Conservation (phyloP, 2,329 filamentous ascomycete genomes). For the Emericellopsis atlantica region DNA sequence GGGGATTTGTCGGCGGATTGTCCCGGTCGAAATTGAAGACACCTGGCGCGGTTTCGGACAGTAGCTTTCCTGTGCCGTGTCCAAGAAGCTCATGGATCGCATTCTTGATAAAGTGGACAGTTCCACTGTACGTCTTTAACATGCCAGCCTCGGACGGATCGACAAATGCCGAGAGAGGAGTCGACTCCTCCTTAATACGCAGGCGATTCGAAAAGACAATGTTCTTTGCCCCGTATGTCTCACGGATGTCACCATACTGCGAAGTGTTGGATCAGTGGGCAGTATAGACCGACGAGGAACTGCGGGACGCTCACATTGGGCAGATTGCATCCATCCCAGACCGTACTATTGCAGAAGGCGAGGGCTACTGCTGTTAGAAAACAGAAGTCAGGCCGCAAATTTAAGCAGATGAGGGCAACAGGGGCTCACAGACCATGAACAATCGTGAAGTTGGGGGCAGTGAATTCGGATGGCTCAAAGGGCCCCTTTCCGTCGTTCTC, state of each 20-base stretch:
- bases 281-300: too few species aligned
- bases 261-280: too few species aligned
- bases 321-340: too few species aligned
- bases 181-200: slow-evolving; percentile 30
- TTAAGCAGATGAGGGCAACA: too few species aligned
- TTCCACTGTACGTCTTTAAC: neutral
- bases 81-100: slow-evolving; percentile 57
- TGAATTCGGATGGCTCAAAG: slow-evolving; percentile 61
- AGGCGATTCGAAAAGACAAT: slow-evolving; percentile 47
- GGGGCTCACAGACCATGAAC: slow-evolving; percentile 43
- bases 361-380: too few species aligned
- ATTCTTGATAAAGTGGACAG: slow-evolving; percentile 1
- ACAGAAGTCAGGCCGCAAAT: slow-evolving; percentile 7
- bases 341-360: too few species aligned
- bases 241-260: slow-evolving; percentile 37
- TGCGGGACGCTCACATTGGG: too few species aligned
- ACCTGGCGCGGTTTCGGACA: slow-evolving; percentile 38
- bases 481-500: slow-evolving; percentile 26
- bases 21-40: slow-evolving; percentile 49
- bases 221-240: slow-evolving; percentile 51
- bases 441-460: slow-evolving; percentile 59
- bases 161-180: slow-evolving; percentile 1
- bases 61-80: slow-evolving; percentile 50
- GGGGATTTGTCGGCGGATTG: slow-evolving; percentile 41
- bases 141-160: neutral